Evolutionary conservation across 108 stramenopile genomes (phyloP), one percentile per base, ranked within the genome.

Genomic region (Mediolabrus comicus): DNA sequence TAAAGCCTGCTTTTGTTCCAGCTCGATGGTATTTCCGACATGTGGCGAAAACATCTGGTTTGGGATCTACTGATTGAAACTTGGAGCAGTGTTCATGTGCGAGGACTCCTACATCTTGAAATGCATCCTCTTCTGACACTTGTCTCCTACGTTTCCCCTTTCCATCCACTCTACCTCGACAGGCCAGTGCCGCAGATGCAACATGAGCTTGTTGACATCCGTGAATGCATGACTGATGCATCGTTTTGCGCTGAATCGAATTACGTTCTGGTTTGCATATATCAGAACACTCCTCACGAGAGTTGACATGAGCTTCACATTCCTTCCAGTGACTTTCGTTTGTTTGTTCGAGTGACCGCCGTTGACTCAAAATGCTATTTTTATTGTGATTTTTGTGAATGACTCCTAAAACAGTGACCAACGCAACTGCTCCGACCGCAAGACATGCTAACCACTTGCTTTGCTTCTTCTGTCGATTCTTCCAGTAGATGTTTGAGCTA

Each of bases 161-260:
- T 46, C 34, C 38, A 4, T 38, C 26, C 24, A 17, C 38, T 16
- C 60, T 41, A 11, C 77, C 77, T 34, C 69, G 69, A 46, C 69
- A 66, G 24, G 64, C 58, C 36, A 78, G 39, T 27, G 77, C 64
- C 51, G 77, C 61, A 16, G 77, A 59, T 59, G 77, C 69, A 26
- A 51, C 63, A 53, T 77, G 76, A 9, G 68, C 76, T 54, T 69
- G 67, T 60, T 77, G 76, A 33, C 69, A 70, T 24, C 76, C 76
- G 26, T 77, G 69, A 57, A 77, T 43, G 39, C 75, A 77, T 1
- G 67, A 62, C 27, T 77, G 75, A 25, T 69, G 75, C 75, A 77
- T 77, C 1, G 68, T 77, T 64, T 77, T 77, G 35, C 75, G 68
- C 29, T 77, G 75, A 53, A 77, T 77, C 19, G 75, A 77, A 35